phyloP scores from a whole-genome alignment of 2,329 filamentous ascomycete genomes.

The Chlorencoelia australis region DNA sequence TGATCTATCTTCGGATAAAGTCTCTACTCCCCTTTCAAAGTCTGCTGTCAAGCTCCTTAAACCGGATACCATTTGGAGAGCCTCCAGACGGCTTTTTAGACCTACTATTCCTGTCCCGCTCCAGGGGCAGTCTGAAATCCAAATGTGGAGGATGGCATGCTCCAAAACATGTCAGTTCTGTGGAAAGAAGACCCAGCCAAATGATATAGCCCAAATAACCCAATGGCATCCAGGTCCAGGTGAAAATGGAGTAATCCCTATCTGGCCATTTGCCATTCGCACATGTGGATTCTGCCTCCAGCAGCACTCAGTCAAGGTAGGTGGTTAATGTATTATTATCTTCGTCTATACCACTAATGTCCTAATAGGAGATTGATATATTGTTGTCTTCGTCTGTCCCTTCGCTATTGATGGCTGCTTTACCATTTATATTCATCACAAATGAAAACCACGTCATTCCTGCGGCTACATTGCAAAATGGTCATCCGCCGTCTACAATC shows the following conservation, averaged over 20 bases:
- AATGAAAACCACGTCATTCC: conserved; percentile 50
- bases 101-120: conserved; percentile 62
- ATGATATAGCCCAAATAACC: conserved; percentile 26
- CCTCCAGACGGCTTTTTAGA: conserved; percentile 55
- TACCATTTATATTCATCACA: conserved; percentile 59
- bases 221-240: conserved; percentile 54
- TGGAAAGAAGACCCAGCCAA: conserved; percentile 30
- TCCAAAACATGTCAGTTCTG: conserved; percentile 60
- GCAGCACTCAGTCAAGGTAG: conserved; percentile 54
- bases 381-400: conserved; percentile 51
- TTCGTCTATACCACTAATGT: conserved; percentile 17
- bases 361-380: conserved; percentile 56
- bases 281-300: conserved; percentile 58
- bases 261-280: conserved; percentile 64
- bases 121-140: conserved; percentile 52
- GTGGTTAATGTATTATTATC: conserved; percentile 18
- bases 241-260: conserved; percentile 44
- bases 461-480: conserved; percentile 42
- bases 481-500: conserved; percentile 36
- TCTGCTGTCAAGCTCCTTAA: conserved; percentile 31
- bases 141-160: conserved; percentile 66
- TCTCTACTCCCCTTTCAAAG: conserved; percentile 29
- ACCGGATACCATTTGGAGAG: conserved; percentile 61
- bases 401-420: conserved; percentile 53
- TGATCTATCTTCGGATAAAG: conserved; percentile 34